phyloP scores from a whole-genome alignment of 176 grass and related monocot species.

The Phoenix dactylifera region DNA sequence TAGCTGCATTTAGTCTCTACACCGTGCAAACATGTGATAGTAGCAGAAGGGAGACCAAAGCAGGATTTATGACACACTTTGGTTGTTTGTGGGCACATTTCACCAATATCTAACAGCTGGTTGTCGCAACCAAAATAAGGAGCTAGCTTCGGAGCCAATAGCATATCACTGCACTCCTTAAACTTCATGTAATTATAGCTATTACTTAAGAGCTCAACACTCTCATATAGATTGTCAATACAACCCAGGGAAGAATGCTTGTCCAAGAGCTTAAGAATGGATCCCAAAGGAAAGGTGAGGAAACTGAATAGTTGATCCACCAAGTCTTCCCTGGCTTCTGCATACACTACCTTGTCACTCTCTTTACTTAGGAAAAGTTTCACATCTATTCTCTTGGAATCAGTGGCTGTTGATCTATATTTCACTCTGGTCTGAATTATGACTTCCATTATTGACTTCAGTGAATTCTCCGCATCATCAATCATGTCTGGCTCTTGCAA shows the following conservation, averaged over 20 bases:
- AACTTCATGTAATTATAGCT: background rate
- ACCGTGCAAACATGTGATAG: too few relatives aligned
- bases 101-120: background rate
- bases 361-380: background rate
- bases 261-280: background rate
- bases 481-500: background rate
- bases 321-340: constrained; percentile 1
- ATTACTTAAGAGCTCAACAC: background rate
- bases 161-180: background rate
- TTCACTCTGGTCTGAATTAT: background rate
- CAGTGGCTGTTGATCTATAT: background rate
- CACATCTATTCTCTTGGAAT: background rate
- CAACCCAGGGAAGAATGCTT: background rate
- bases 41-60: too few relatives aligned
- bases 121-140: background rate
- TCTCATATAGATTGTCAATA: constrained; percentile 8
- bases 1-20: too few relatives aligned
- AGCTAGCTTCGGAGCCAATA: background rate
- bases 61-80: background rate
- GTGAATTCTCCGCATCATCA: background rate
- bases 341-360: constrained; percentile 3
- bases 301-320: constrained; percentile 9
- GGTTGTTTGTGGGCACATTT: background rate
- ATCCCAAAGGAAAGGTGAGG: constrained; percentile 4
- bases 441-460: background rate